Percentiles rank a stretch among this genome's conserved stretches.
Conservation (phyloP, 495 filamentous ascomycete species). For the Xylaria venustula region DNA sequence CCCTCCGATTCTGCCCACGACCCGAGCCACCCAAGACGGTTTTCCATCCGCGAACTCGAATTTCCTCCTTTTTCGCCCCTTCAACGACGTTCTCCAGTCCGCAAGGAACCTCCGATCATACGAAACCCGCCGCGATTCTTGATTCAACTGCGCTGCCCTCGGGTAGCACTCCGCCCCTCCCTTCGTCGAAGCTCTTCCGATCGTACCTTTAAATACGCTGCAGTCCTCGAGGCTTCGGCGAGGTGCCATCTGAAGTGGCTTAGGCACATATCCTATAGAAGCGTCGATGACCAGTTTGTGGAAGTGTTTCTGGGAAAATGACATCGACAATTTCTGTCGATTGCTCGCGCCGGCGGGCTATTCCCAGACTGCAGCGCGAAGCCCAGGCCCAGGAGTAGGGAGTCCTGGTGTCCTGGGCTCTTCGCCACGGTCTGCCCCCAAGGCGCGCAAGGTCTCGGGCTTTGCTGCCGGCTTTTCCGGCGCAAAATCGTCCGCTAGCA, state of each 20-base stretch:
- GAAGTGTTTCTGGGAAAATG: constrained; percentile 93
- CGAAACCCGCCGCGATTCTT: not conserved
- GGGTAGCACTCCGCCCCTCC: not conserved
- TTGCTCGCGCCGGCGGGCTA: constrained; percentile 68
- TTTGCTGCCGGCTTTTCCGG: constrained; percentile 26
- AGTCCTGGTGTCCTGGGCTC: constrained; percentile 33
- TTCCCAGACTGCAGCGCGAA: constrained; percentile 47
- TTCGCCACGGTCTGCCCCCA: constrained; percentile 44
- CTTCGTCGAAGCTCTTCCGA: constrained; percentile 35
- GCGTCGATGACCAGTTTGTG: constrained; percentile 95
- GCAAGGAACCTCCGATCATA: not conserved
- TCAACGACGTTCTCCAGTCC: not conserved
- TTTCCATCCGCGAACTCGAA: not conserved
- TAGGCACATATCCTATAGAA: constrained; percentile 43
- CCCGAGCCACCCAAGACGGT: not conserved
- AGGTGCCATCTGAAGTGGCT: constrained; percentile 71
- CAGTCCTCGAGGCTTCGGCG: constrained; percentile 76
- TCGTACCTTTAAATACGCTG: constrained; percentile 80
- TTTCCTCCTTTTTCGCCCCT: not conserved
- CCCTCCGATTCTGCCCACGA: not conserved
- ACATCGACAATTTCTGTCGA: constrained; percentile 86
- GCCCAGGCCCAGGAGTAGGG: constrained; percentile 32
- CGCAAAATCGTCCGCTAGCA: constrained; percentile 28
- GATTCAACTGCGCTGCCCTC: not conserved
- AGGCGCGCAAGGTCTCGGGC: constrained; percentile 45